Evolutionary conservation across 306 rosid species (phyloP).

Genomic region (Malus fusca): DNA sequence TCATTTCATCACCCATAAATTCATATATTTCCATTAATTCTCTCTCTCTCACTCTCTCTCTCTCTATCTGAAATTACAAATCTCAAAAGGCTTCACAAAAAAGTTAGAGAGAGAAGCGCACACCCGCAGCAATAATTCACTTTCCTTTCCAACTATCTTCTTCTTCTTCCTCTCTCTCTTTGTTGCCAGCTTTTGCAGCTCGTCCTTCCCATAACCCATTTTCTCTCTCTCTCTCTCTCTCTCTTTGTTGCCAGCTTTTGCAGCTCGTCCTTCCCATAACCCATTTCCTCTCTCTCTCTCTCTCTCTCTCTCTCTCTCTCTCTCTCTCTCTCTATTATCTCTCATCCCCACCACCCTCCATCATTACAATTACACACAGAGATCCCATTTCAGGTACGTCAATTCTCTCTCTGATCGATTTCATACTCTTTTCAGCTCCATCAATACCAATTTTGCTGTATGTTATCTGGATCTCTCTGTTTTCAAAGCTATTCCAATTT

Average conservation of each 20-base stretch:
- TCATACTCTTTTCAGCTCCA: not conserved
- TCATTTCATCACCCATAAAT: conserved; percentile 1
- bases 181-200: conserved; percentile 79
- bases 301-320: conserved; percentile 15
- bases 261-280: conserved; percentile 49
- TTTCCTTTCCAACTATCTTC: conserved; percentile 36
- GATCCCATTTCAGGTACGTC: conserved; percentile 59
- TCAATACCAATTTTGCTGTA: conserved; percentile 11
- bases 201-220: conserved; percentile 48
- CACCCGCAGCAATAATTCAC: conserved; percentile 71
- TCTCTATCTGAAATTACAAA: conserved; percentile 33
- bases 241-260: conserved; percentile 83
- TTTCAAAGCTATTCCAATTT: not conserved
- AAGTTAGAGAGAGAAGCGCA: conserved; percentile 62
- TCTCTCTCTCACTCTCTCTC: conserved; percentile 15
- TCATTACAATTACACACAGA: conserved; percentile 11
- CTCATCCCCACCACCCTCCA: conserved; percentile 20
- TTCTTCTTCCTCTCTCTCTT: conserved; percentile 21
- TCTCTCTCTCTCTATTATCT: conserved; percentile 4
- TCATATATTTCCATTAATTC: not conserved
- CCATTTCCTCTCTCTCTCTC: conserved; percentile 15
- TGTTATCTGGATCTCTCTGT: conserved; percentile 10
- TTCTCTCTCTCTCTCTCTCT: conserved; percentile 13
- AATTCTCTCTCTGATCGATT: conserved; percentile 22
- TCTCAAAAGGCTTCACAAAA: conserved; percentile 67